Evolutionary conservation across 345 rosid species (phyloP).

Genomic region (Gossypioides kirkii): DNA sequence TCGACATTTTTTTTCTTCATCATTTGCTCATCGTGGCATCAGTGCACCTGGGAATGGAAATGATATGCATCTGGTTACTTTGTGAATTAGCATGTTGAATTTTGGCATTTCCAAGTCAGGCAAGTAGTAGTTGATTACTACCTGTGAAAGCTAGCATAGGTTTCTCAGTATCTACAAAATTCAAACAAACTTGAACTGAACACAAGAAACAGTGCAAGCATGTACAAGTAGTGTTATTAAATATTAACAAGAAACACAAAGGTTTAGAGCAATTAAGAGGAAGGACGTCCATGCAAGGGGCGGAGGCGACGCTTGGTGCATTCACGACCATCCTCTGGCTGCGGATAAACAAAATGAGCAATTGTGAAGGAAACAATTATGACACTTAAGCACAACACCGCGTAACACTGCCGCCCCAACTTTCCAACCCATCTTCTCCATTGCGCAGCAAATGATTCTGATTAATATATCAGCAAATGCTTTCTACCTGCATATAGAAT

Average conservation of each 20-base stretch:
- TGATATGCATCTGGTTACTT: background rate
- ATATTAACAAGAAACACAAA: background rate
- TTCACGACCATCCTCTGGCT: background rate
- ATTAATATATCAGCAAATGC: too few species aligned
- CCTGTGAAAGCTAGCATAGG: too few species aligned
- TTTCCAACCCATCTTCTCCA: conserved; percentile 26
- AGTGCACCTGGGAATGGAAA: background rate
- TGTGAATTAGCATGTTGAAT: too few species aligned
- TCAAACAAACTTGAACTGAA: background rate
- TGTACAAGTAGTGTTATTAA: background rate
- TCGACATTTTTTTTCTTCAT: too few species aligned
- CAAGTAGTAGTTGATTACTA: too few species aligned
- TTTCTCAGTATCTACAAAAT: too few species aligned
- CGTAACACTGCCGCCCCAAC: conserved; percentile 35
- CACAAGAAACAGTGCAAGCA: background rate
- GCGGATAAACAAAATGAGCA: conserved; percentile 12
- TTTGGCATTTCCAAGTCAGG: too few species aligned
- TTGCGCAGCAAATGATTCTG: background rate
- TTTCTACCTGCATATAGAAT: too few species aligned
- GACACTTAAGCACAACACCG: conserved; percentile 27
- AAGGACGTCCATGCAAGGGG: conserved; percentile 20
- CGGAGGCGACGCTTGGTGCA: conserved; percentile 26
- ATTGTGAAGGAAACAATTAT: conserved; percentile 23
- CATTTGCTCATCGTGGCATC: background rate
- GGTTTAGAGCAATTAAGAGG: background rate